Base-by-base conservation (phyloP, 140 eudicot species). In the Stevia rebaudiana region DNA sequence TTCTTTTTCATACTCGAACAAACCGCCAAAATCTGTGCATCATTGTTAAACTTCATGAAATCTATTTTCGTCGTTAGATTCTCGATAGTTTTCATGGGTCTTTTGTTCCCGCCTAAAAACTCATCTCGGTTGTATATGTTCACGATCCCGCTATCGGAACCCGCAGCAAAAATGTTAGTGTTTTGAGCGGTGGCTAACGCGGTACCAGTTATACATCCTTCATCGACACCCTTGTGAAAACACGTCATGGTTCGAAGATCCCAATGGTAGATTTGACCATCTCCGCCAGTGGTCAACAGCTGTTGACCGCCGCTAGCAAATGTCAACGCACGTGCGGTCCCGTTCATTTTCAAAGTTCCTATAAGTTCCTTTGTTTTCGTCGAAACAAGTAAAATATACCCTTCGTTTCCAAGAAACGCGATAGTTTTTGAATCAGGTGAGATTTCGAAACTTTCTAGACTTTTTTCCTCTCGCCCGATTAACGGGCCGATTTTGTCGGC, bases 1-100 rank as follows among this genome's bases (percentile, higher is more conserved):
- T 56, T 56, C 63, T 56, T 56, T 16, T 56, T 56, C 63, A 56
- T 56, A n/a, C 43, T 56, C 25, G 63, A 56, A 31, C 63, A 56
- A 8, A 33, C 5, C 4, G 43, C 63, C 16, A 56, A 33, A n/a
- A 56, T 56, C 9, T 56, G 63, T 0, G 63, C 63, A 3, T 30
- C 63, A 1, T 12, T 36, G 25, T 31, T 56, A 31, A 56, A 33
- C 63, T 33, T 56, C 63, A 56, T 31, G 43, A 56, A 56, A 31
- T 56, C 63, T n/a, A 56, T 16, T 56, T 56, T 56, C 0, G 43
- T 56, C 4, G 63, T 56, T 15, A 56, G 43, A 16, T 56, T 56
- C 44, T 56, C 63, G 9, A 56, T 56, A 0, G 63, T 56, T 16
- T 56, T 56, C 3, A 56, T 9, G 63, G 63, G 63, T 8, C 4